Base-by-base conservation (phyloP, 345 rosid species). In the Eucalyptus guilfoylei region DNA sequence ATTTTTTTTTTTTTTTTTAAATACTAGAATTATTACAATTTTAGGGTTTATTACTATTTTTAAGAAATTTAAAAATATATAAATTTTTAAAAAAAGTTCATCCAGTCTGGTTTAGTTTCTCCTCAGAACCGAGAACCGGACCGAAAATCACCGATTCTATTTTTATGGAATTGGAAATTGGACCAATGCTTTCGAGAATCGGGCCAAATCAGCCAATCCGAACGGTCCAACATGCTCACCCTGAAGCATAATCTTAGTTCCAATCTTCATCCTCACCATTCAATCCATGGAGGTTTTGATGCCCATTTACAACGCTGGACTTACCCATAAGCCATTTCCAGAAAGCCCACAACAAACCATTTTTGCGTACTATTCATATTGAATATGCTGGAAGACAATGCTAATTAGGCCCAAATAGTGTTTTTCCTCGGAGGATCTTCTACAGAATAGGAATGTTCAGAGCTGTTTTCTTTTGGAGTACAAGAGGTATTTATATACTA, bases 121-220 rank as follows among this genome's bases (percentile, higher is more conserved):
- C 2, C 2, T 4, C 0, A 0, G 0, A 52, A 7, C 1, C 1
- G 0, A 19, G 58, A 52, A 52, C 0, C 26, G 9, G 0, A 52
- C 26, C 5, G 0, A 52, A 52, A 52, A 52, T 52, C 58, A 52
- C 24, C 0, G 2, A 10, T 52, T 52, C 4, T 5, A 52, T 19
- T 19, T 19, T 52, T 52, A 52, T 19, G 24, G 2, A 52, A 52
- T 0, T 3, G 1, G 10, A 19, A 50, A 17, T 7, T 50, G 0
- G 9, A 17, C 23, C 2, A 17, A 52, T 17, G 24, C 55, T 19
- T 52, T 7, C 0, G 0, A 0, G 9, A 52, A 52, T 7, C 1
- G 9, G 24, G 0, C 1, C 55, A 52, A 52, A 52, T 9, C 0
- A 0, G 10, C 55, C 4, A 19, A 7, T 52, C 24, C 2, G 4